phyloP scores from a whole-genome alignment of 2,329 filamentous ascomycete genomes.

The Chrysosporium keratinophilum region DNA sequence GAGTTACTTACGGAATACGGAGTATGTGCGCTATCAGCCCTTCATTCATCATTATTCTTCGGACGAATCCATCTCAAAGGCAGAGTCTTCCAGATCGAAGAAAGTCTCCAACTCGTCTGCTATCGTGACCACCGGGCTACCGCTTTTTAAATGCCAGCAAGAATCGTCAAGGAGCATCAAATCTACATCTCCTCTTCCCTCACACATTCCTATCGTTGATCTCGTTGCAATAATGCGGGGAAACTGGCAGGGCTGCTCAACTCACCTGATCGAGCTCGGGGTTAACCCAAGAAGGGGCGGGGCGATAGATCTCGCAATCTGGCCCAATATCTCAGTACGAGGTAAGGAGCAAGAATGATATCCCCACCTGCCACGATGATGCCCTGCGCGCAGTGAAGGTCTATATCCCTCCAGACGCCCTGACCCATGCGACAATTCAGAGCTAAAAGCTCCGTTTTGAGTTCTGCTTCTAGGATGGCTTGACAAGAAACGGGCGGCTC shows the following conservation, averaged over 20 bases:
- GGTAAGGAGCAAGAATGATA: constrained; percentile 28
- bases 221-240: background rate
- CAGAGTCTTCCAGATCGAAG: background rate
- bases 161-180: too few species aligned
- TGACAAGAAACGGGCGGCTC: background rate
- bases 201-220: background rate
- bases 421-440: constrained; percentile 43
- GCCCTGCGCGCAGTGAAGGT: constrained; percentile 42
- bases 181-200: background rate
- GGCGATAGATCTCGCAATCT: constrained; percentile 29
- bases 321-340: constrained; percentile 35
- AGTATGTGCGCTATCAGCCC: too few species aligned
- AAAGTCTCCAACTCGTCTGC: background rate
- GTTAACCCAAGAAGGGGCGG: constrained; percentile 38
- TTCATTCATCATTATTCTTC: too few species aligned
- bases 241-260: background rate
- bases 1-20: too few species aligned
- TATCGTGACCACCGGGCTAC: background rate
- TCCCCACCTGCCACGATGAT: constrained; percentile 37
- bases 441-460: constrained; percentile 27
- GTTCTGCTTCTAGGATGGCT: background rate
- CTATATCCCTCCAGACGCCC: constrained; percentile 41
- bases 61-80: too few species aligned
- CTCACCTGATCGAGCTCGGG: constrained; percentile 29
- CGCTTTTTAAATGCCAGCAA: too few species aligned